Percentiles rank a stretch among this genome's conserved stretches.
These are phyloP conservation scores for Perilla frutescens DNA, from an alignment of 257 asterid genomes.

Conservation along the genomic window DNA sequence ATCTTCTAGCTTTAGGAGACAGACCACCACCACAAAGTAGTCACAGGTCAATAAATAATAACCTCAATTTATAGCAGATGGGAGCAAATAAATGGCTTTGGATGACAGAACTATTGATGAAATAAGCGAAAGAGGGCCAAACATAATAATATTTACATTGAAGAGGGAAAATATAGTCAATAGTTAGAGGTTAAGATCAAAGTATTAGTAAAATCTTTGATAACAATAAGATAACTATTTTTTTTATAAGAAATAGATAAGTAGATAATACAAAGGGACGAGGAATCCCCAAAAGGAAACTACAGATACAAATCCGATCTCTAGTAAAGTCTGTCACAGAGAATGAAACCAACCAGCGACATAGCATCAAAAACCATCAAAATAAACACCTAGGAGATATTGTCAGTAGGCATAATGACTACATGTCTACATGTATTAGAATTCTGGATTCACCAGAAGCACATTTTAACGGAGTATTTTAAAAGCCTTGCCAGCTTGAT, in stretches of 20 bases:
- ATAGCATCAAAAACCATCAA: neutral
- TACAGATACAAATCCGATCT: too few relatives aligned
- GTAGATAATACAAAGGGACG: too few relatives aligned
- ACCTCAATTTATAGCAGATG: slow-evolving; percentile 17
- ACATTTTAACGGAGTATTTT: neutral
- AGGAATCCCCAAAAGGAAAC: too few relatives aligned
- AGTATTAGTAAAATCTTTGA: neutral
- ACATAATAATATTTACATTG: neutral
- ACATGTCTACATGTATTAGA: too few relatives aligned
- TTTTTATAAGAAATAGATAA: too few relatives aligned
- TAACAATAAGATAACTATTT: too few relatives aligned
- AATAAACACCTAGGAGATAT: slow-evolving; percentile 14
- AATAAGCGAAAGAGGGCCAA: neutral
- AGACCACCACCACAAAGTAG: slow-evolving; percentile 44
- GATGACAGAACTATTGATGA: slow-evolving; percentile 24
- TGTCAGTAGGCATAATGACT: slow-evolving; percentile 12
- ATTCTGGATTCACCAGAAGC: too few relatives aligned
- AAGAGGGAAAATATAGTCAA: slow-evolving; percentile 5
- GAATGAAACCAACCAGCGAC: slow-evolving; percentile 3
- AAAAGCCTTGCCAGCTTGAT: neutral
- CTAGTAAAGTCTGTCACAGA: slow-evolving; percentile 17
- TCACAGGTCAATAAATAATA: slow-evolving; percentile 38
- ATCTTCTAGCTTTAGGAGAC: slow-evolving; percentile 88
- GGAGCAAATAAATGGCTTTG: slow-evolving; percentile 22
- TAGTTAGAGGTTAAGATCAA: neutral